A percentile compares a stretch with the other conserved stretches of the same genome.
Conservation (phyloP, 305 asterid species). For the Solanum aculeatissimum region DNA sequence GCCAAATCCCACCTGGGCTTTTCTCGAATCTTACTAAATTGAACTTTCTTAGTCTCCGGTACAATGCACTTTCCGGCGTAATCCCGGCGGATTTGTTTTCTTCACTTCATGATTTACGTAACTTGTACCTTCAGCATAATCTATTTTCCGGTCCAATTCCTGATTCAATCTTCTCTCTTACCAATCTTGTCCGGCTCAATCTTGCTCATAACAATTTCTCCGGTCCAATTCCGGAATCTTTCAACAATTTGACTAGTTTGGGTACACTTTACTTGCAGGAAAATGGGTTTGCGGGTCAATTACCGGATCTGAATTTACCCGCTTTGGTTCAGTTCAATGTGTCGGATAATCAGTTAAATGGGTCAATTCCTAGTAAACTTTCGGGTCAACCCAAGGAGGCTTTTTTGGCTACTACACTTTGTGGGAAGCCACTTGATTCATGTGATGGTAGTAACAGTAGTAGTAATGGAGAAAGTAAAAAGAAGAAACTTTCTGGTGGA, state of each 20-base stretch:
- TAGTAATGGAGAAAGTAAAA: not conserved
- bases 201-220: slow-evolving; percentile 56
- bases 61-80: slow-evolving; percentile 52
- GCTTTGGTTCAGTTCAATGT: slow-evolving; percentile 48
- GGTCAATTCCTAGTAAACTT: slow-evolving; percentile 48
- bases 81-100: slow-evolving; percentile 50
- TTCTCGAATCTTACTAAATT: slow-evolving; percentile 50
- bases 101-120: slow-evolving; percentile 35
- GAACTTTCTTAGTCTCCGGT: slow-evolving; percentile 67
- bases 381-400: slow-evolving; percentile 34
- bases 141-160: slow-evolving; percentile 45
- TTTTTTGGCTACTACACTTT: slow-evolving; percentile 58
- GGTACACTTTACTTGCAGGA: slow-evolving; percentile 50
- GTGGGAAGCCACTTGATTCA: slow-evolving; percentile 54
- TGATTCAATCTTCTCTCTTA: slow-evolving; percentile 26
- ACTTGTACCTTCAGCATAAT: slow-evolving; percentile 55
- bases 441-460: slow-evolving; percentile 25
- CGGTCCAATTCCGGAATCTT: slow-evolving; percentile 38
- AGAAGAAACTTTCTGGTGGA: slow-evolving; percentile 46
- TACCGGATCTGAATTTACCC: slow-evolving; percentile 43
- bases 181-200: slow-evolving; percentile 52
- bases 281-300: slow-evolving; percentile 47
- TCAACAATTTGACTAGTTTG: slow-evolving; percentile 47
- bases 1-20: slow-evolving; percentile 39
- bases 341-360: slow-evolving; percentile 43